Evolutionary conservation across 352 stramenopile species (phyloP).

Genomic region (Phytopythium cucurbitacearum): DNA sequence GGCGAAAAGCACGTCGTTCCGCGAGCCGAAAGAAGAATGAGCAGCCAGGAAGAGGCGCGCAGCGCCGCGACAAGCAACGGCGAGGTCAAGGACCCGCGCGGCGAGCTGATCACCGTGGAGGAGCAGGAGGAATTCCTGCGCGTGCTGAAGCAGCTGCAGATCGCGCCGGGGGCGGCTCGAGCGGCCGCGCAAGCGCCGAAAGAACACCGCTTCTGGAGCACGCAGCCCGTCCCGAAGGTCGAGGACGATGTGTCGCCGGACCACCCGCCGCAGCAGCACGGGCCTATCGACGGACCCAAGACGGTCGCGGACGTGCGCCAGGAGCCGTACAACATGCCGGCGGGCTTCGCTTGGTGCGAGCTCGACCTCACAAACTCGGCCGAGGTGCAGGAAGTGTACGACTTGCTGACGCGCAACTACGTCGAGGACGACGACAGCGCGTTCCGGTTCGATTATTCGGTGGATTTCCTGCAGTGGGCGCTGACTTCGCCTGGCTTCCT

Average conservation of each 20-base stretch:
- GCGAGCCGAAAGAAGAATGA: no score
- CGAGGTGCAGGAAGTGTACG: conserved; percentile 92
- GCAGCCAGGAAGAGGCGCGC: neutral
- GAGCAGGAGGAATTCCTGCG: conserved; percentile 72
- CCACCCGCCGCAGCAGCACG: conserved; percentile 29
- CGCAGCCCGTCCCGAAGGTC: conserved; percentile 78
- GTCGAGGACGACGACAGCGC: conserved; percentile 98
- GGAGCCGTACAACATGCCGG: conserved; percentile 95
- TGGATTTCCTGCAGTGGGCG: conserved; percentile 86
- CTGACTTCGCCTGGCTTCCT: conserved; percentile 92
- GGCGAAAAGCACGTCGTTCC: no score
- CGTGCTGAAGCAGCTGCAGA: conserved; percentile 52
- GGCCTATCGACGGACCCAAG: conserved; percentile 92
- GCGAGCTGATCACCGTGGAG: conserved; percentile 38
- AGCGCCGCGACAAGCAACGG: conserved; percentile 6
- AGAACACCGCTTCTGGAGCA: conserved; percentile 90
- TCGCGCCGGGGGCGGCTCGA: conserved; percentile 9
- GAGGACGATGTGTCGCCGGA: conserved; percentile 26
- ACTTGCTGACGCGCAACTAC: conserved; percentile 97
- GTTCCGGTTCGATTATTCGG: conserved; percentile 94
- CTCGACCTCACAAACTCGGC: conserved; percentile 85
- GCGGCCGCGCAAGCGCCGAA: conserved; percentile 10
- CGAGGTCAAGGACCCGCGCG: no score
- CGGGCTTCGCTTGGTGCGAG: conserved; percentile 92
- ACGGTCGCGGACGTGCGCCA: conserved; percentile 85